Conservation (phyloP, 306 rosid genomes). For the Dalbergia oliveri region DNA sequence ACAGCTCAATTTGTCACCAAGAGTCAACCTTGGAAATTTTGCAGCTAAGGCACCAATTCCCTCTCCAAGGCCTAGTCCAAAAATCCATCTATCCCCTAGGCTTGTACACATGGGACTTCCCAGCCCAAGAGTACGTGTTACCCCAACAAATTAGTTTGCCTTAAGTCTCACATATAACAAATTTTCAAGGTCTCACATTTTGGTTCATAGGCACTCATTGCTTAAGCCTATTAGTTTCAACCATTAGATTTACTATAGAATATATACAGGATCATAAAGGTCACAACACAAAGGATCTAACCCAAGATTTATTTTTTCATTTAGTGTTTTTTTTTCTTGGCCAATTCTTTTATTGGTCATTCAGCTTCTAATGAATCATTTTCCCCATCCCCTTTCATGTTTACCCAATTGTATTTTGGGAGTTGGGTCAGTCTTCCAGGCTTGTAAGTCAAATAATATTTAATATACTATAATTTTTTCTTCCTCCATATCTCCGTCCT, state of each 20-base stretch:
- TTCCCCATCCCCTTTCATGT: conserved; percentile 5
- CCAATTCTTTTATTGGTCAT: conserved; percentile 49
- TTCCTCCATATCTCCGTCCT: neutral
- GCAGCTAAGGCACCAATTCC: conserved; percentile 62
- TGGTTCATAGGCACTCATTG: neutral
- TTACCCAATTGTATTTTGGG: conserved; percentile 40
- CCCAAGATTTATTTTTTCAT: conserved; percentile 38
- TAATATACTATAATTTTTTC: neutral
- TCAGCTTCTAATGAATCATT: conserved; percentile 22
- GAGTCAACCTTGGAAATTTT: conserved; percentile 47
- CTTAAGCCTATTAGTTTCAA: neutral
- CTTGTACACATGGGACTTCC: conserved; percentile 66
- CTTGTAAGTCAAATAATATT: conserved; percentile 38
- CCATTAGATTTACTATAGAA: conserved; percentile 23
- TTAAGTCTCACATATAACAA: neutral
- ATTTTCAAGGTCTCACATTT: neutral
- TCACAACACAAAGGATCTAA: conserved; percentile 45
- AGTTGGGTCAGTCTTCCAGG: conserved; percentile 43
- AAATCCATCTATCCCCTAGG: conserved; percentile 72
- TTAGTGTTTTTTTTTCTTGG: conserved; percentile 11
- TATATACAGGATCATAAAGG: conserved; percentile 8
- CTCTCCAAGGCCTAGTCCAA: conserved; percentile 80
- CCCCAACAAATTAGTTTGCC: conserved; percentile 11
- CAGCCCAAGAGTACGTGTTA: conserved; percentile 57
- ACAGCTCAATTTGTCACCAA: conserved; percentile 75